A percentile compares a stretch with the other conserved stretches of the same genome.
These are phyloP conservation scores for Globisporangium lucens DNA, from an alignment of 352 stramenopile genomes.

Conservation along the genomic window DNA sequence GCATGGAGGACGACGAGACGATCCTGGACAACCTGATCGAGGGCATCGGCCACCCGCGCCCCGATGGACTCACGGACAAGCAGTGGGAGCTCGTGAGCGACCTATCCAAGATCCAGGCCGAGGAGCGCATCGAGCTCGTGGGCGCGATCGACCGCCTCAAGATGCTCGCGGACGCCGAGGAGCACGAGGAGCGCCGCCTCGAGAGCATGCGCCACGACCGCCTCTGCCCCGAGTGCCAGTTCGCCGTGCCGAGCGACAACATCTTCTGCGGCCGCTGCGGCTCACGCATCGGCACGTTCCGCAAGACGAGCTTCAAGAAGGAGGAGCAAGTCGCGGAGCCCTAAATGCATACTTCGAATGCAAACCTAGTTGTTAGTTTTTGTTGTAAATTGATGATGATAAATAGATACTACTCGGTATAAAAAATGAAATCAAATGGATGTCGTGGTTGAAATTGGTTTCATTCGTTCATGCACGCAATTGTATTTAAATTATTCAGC, in stretches of 20 bases:
- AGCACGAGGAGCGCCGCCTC: constrained; percentile 14
- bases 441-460: background rate
- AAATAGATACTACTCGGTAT: background rate
- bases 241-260: constrained; percentile 17
- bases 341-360: no score
- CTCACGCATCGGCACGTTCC: constrained; percentile 16
- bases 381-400: background rate
- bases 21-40: constrained; percentile 25
- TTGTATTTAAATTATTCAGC: constrained; percentile 12
- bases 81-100: constrained; percentile 17
- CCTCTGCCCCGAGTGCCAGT: constrained; percentile 16
- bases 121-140: constrained; percentile 12
- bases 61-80: constrained; percentile 13
- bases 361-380: background rate
- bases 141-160: constrained; percentile 13
- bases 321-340: background rate
- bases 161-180: constrained; percentile 15
- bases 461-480: background rate
- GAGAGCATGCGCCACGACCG: constrained; percentile 17
- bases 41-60: constrained; percentile 13
- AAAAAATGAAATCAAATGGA: background rate
- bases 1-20: constrained; percentile 23
- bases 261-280: constrained; percentile 18
- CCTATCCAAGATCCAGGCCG: constrained; percentile 5
- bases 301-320: constrained; percentile 4